These are phyloP conservation scores for Fusarium sp. DNA, from an alignment of 2,329 filamentous ascomycete genomes.

Conservation along the genomic window DNA sequence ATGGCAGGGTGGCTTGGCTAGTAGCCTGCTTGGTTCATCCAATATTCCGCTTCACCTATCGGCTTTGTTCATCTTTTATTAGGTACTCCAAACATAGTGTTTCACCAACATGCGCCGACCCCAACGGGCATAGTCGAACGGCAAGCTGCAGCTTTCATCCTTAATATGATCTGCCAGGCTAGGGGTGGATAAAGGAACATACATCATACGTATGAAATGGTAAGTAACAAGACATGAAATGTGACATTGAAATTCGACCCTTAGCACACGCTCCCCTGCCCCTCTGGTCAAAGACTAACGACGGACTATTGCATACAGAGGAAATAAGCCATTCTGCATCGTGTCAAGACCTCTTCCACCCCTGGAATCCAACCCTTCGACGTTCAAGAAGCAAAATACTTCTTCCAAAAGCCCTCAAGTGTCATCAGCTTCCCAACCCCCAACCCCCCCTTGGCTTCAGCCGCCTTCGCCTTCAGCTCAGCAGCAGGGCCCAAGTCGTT, in stretches of 20 bases:
- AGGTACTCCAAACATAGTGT: neutral
- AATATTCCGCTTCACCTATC: neutral
- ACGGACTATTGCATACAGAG: neutral
- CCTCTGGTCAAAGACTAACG: neutral
- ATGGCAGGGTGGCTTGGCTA: neutral
- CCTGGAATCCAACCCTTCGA: no score
- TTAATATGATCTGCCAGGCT: neutral
- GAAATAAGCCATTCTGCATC: neutral
- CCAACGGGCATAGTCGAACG: neutral
- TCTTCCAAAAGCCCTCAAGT: conserved; percentile 40
- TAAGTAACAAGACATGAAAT: neutral
- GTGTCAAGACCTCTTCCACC: no score
- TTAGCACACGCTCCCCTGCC: neutral
- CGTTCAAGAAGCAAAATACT: conserved; percentile 35
- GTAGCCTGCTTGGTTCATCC: neutral
- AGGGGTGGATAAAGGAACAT: neutral
- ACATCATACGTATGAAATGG: no score
- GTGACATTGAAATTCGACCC: neutral
- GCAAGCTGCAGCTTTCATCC: neutral
- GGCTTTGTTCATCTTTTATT: neutral
- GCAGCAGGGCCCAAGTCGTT: conserved; percentile 42
- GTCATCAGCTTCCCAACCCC: conserved; percentile 39
- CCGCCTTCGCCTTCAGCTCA: conserved; percentile 46
- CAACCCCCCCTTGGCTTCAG: conserved; percentile 40
- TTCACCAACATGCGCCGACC: neutral